Conservation (phyloP, 352 stramenopile genomes). For the Phytophthora hybrid region DNA sequence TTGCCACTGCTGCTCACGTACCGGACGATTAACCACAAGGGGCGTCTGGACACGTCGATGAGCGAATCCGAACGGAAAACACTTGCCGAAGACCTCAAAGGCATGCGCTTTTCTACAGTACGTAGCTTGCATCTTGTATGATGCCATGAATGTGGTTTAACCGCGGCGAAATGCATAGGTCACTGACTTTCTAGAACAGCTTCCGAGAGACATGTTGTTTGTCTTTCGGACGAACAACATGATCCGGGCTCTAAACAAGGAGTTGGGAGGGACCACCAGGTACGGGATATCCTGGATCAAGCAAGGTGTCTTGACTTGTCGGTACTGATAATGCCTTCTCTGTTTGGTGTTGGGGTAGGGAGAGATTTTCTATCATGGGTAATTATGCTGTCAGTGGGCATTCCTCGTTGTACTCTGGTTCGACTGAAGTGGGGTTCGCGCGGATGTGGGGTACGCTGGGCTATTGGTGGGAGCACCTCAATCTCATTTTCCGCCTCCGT, state of each 20-base stretch:
- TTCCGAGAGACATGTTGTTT: slow-evolving; percentile 93
- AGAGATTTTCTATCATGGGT: slow-evolving; percentile 81
- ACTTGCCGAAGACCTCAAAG: slow-evolving; percentile 68
- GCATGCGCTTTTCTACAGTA: slow-evolving; percentile 73
- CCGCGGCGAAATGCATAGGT: slow-evolving; percentile 46
- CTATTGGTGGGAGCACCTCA: slow-evolving; percentile 78
- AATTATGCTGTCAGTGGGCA: slow-evolving; percentile 76
- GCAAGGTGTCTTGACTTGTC: background rate
- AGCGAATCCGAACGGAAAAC: slow-evolving; percentile 70
- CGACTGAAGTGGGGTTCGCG: slow-evolving; percentile 4
- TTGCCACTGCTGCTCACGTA: slow-evolving; percentile 91
- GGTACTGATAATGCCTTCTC: slow-evolving; percentile 12
- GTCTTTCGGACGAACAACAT: slow-evolving; percentile 93
- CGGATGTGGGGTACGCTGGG: slow-evolving; percentile 32
- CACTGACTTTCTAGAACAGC: slow-evolving; percentile 82
- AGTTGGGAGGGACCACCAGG: slow-evolving; percentile 80
- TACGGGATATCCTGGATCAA: slow-evolving; percentile 21
- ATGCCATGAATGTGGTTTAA: background rate
- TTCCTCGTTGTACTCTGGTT: slow-evolving; percentile 49
- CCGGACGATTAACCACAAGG: slow-evolving; percentile 70
- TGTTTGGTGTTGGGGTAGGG: slow-evolving; percentile 38
- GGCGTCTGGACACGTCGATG: slow-evolving; percentile 71
- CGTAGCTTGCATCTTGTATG: slow-evolving; percentile 12
- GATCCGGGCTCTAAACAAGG: slow-evolving; percentile 91
- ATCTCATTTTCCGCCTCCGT: slow-evolving; percentile 65